Evolutionary conservation across 2,329 filamentous ascomycete genomes (phyloP).

Genomic region (Pochonia chlamydosporia): DNA sequence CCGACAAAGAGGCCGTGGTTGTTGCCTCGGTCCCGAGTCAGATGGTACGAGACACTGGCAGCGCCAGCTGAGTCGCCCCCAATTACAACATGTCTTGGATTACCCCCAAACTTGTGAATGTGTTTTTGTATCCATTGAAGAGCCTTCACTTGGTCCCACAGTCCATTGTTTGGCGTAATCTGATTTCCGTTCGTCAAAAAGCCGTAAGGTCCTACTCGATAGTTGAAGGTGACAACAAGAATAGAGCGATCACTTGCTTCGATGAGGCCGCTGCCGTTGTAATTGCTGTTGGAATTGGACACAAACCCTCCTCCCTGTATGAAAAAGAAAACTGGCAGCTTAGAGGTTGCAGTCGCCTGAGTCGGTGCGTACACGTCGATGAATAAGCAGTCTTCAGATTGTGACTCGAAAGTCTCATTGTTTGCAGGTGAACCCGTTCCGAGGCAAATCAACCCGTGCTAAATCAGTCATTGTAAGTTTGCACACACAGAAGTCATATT

Average conservation of each 20-base stretch:
- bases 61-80: conserved; percentile 60
- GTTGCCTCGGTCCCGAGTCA: too few species aligned
- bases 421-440: neutral
- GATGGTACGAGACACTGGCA: conserved; percentile 35
- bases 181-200: conserved; percentile 55
- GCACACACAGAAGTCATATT: conserved; percentile 7
- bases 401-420: neutral
- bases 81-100: conserved; percentile 58
- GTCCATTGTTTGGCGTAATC: conserved; percentile 62
- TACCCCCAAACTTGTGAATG: conserved; percentile 57
- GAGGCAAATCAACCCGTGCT: conserved; percentile 3
- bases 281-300: conserved; percentile 33
- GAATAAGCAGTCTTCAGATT: conserved; percentile 58
- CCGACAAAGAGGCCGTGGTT: too few species aligned
- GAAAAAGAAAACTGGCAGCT: conserved; percentile 52
- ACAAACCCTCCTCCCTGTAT: conserved; percentile 53
- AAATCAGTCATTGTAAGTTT: neutral
- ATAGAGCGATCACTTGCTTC: conserved; percentile 48
- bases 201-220: conserved; percentile 65
- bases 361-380: conserved; percentile 54
- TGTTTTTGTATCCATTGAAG: conserved; percentile 60
- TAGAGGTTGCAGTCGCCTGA: conserved; percentile 36
- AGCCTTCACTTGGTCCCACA: conserved; percentile 60
- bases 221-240: conserved; percentile 63
- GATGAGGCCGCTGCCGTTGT: conserved; percentile 49